phyloP scores from a whole-genome alignment of 345 rosid species.

The Nephelium lappaceum region DNA sequence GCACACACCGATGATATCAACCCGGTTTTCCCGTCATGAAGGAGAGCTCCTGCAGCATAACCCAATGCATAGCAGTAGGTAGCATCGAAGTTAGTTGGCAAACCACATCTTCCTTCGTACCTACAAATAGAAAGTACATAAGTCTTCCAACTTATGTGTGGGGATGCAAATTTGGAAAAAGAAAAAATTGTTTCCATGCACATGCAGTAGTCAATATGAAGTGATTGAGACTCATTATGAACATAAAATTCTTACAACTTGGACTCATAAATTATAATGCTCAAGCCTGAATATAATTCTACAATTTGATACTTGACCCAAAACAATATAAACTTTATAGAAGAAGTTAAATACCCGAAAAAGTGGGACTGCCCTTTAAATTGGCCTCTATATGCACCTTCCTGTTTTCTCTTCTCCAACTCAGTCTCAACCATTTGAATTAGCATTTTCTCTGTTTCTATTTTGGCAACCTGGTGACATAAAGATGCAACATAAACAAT shows the following conservation, averaged over 20 bases:
- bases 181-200: neutral
- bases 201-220: neutral
- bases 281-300: neutral
- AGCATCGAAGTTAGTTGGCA: slow-evolving; percentile 95
- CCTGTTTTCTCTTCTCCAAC: slow-evolving; percentile 80
- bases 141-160: slow-evolving; percentile 2
- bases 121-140: slow-evolving; percentile 40
- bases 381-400: slow-evolving; percentile 56
- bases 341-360: slow-evolving; percentile 63
- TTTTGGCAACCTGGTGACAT: slow-evolving; percentile 76
- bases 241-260: neutral
- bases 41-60: slow-evolving; percentile 86
- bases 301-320: neutral
- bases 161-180: neutral
- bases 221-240: neutral
- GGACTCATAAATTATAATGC: neutral
- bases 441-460: slow-evolving; percentile 98
- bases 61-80: slow-evolving; percentile 93
- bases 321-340: neutral
- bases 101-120: slow-evolving; percentile 96
- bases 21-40: slow-evolving; percentile 85
- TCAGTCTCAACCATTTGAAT: slow-evolving; percentile 98
- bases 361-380: slow-evolving; percentile 95
- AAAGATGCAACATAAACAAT: slow-evolving; percentile 7
- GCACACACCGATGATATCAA: slow-evolving; percentile 77